Conservation (phyloP, 1,139 yeast species). For the Pichia sp. region DNA sequence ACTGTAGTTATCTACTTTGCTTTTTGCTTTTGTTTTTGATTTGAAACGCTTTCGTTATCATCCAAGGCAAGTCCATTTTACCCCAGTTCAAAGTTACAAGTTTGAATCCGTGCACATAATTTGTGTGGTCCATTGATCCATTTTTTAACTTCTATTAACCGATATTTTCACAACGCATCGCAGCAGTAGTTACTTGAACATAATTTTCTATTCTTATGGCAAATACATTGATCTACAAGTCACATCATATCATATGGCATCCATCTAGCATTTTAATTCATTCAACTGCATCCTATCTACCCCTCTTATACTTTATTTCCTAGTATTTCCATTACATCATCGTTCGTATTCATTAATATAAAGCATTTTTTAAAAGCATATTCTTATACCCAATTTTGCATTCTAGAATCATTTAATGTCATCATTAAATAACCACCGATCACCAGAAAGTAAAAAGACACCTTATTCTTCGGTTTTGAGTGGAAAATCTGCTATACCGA, state of each 20-base stretch:
- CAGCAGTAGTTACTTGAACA: not conserved
- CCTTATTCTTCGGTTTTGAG: slow-evolving; percentile 1
- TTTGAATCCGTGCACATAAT: not conserved
- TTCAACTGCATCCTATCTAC: not conserved
- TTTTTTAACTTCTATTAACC: not conserved
- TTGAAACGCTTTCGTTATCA: too few relatives aligned
- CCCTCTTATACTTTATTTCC: not conserved
- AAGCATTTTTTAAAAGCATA: not conserved
- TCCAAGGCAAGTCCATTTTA: too few relatives aligned
- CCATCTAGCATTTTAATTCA: not conserved
- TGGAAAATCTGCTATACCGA: not conserved
- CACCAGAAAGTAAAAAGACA: slow-evolving; percentile 6
- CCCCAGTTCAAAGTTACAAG: not conserved
- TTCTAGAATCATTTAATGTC: not conserved
- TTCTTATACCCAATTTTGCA: not conserved
- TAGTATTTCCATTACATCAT: not conserved
- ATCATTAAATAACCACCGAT: not conserved
- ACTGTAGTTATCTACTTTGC: too few relatives aligned
- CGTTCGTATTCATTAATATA: not conserved
- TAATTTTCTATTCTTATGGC: not conserved
- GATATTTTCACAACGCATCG: not conserved
- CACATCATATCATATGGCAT: not conserved
- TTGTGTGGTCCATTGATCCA: too few relatives aligned
- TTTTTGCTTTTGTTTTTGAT: too few relatives aligned
- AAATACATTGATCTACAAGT: not conserved